phyloP scores from a whole-genome alignment of 1,284 basidiomycete genomes.

The Cystobasidium sp. region DNA sequence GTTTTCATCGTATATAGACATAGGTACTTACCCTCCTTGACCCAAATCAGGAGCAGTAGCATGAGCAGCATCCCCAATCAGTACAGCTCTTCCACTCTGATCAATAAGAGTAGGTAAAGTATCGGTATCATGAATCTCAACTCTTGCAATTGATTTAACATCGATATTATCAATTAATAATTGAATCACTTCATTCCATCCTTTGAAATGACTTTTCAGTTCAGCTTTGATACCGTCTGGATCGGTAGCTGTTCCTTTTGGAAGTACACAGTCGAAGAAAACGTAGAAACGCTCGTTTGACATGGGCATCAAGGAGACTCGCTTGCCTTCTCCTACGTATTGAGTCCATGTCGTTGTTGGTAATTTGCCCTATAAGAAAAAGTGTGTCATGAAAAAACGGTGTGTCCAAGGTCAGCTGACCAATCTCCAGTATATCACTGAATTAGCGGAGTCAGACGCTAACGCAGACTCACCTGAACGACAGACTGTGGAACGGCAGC shows the following conservation, averaged over 20 bases:
- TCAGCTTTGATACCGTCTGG: conserved; percentile 36
- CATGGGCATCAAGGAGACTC: conserved; percentile 44
- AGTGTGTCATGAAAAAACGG: too few relatives aligned
- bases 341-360: conserved; percentile 36
- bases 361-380: conserved; percentile 21
- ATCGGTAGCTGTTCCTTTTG: conserved; percentile 37
- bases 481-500: conserved; percentile 37
- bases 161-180: conserved; percentile 39
- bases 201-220: conserved; percentile 34
- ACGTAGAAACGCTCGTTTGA: conserved; percentile 40
- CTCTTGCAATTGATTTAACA: conserved; percentile 26
- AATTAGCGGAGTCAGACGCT: background rate
- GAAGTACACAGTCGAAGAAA: conserved; percentile 36
- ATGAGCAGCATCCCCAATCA: conserved; percentile 41
- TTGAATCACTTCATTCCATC: conserved; percentile 36
- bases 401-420: background rate
- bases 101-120: conserved; percentile 43
- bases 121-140: conserved; percentile 42
- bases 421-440: background rate
- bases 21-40: conserved; percentile 32
- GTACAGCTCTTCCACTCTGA: conserved; percentile 28
- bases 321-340: conserved; percentile 44
- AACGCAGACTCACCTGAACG: conserved; percentile 14
- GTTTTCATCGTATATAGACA: background rate
- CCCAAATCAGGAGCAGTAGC: conserved; percentile 43